Evolutionary conservation across 495 filamentous ascomycete genomes (phyloP), one percentile per base, ranked within the genome.

Genomic region (Penicillium parvum): DNA sequence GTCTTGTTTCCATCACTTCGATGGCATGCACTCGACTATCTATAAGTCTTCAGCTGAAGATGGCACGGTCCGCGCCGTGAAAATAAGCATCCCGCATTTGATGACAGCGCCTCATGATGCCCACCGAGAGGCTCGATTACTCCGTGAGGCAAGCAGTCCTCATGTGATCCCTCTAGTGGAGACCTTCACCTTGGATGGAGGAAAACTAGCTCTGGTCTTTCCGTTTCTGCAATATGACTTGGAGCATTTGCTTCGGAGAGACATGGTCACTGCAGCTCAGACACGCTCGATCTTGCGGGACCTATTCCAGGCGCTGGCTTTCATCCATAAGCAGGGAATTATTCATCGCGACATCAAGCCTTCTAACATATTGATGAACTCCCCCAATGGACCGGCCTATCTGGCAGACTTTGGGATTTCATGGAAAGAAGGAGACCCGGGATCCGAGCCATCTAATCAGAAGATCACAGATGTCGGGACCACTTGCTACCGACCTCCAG

Each of bases 261-360:
- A 63, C 15, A 49, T 64, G 29, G 51, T 84, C 5, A 64, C 77
- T 11, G 59, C 59, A 3, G 19, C 51, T 6, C 66, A 76, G 34
- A 69, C 68, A 12, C 69, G 58, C 28, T 63, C 61, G 7, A 67
- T 75, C 50, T 76, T 94, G 47, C 61, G 54, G 7, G 79, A 86
- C 52, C 52, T 95, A 44, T 89, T 96, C 64, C 61, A 63, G 11
- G 94, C 81, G 5, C 76, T 98, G 7, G 61, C 62, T 4, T 77
- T 86, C 55, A 59, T 94, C 18, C 94, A 98, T 64, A 45, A 60
- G 7, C 63, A 78, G 10, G 81, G 77, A 6, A 88, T 98, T 37
- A 83, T 97, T 50, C 92, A 98, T 62, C 82, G 92, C 20, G 92
- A 98, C 56, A 73, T 98, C 57, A 98, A 98, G 58, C 90, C 92